Evolutionary conservation across 345 rosid genomes (phyloP), one percentile per base, ranked within the genome.

Genomic region (Arabidopsis thaliana): DNA sequence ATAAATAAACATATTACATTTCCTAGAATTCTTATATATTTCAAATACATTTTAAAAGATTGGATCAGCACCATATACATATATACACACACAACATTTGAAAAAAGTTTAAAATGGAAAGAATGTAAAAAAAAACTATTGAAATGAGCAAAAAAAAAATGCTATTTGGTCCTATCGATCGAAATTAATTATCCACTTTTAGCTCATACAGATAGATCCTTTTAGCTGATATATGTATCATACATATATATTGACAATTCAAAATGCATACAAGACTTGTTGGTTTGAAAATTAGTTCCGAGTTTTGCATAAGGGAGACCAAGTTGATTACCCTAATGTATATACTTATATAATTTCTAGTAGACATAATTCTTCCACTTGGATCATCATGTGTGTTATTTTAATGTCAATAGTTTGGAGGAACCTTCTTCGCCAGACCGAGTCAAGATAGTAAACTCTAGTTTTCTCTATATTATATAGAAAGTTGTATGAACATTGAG

Each of bases 341-440:
- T 12, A 32, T 5, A 60, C 10, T 13, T 9, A 6, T 7, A 65
- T 30, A 20, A 34, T 38, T 48, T 13, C 4, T 16, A 16, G 4
- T 2, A 63, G 25, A 30, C 51, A 74, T 66, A 67, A 60, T 59
- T 59, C 63, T 41, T 34, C 74, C 74, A 76, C 69, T 60, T 68
- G 79, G 64, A 52, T 44, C 62, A 67, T 22, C 53, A 9, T 53
- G 10, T 58, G 38, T 68, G 34, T 61, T 68, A 59, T 76, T 76
- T 51, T 76, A 68, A 61, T 37, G 36, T 76, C 24, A 13, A 32
- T 33, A 36, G 44, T 52, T 61, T 61, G 71, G 59, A 55, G 41
- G 80, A 62, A 69, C 65, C 71, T 55, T 69, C 75, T 69, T 37
- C 38, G 14, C 36, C 66, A 55, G 44, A 52, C 52, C 59, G 51